Base-by-base conservation (phyloP, 148 eudicot genomes). In the Polygonum aviculare region DNA sequence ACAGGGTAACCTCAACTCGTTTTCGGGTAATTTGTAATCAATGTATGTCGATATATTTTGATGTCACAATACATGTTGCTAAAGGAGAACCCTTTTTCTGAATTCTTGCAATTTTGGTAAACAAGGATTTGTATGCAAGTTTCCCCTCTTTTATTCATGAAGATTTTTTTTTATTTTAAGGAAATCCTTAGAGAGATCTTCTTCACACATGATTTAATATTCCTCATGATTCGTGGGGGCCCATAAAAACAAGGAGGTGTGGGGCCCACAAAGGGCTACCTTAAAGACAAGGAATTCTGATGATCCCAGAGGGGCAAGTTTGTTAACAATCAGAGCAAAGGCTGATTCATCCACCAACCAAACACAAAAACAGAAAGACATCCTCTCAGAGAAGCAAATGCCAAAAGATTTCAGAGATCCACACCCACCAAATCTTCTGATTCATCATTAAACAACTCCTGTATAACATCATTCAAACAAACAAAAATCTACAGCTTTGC, bases 331-430 rank as follows among this genome's bases (percentile, higher is more conserved):
- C 9, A 67, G 72, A 36, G 72, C 40, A 33, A 57, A 38, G 72
- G 72, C 19, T 67, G 72, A 67, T 67, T 67, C 72, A 67, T 35
- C 41, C 41, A 67, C 72, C 72, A 67, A 67, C 72, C 72, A 38
- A 36, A 67, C 72, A 67, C 44, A 67, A 22, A 26, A 26, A 60
- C 35, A 60, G 35, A 60, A 67, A 67, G 72, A 36, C 72, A 67
- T 67, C 72, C 45, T 67, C 45, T 67, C 69, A 62, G 8, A 67
- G 72, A 36, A 65, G 40, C 71, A 65, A 35, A 65, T 65, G 40
- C n/a, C 45, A 67, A 67, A 67, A 36, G 72, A 67, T 67, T 67
- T 67, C 44, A 67, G 45, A 38, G 38, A 67, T 67, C 72, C 72
- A 67, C 45, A 67, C 44, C 72, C 72, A 67, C 72, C 72, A 67